Percentiles rank a stretch among this genome's conserved stretches.
Conservation (phyloP, 306 rosid species). For the Vigna mungo region DNA sequence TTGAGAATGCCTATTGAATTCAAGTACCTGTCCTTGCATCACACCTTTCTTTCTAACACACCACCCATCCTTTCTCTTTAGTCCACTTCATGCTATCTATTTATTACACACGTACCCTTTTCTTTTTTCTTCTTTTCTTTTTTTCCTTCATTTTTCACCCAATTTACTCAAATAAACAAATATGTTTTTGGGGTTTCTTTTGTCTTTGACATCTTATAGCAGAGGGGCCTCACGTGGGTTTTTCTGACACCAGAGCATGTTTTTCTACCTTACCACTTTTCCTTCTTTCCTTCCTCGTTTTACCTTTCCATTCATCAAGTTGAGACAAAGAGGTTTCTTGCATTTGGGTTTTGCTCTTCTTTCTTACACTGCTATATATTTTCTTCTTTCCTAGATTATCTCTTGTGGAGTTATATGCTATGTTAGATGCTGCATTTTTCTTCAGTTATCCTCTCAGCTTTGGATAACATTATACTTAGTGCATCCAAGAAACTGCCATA, state of each 20-base stretch:
- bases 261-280: constrained; percentile 56
- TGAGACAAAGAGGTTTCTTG: constrained; percentile 57
- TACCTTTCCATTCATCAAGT: constrained; percentile 54
- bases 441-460: constrained; percentile 19
- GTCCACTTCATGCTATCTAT: constrained; percentile 48
- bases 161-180: constrained; percentile 8
- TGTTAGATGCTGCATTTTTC: constrained; percentile 40
- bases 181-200: constrained; percentile 38
- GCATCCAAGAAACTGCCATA: constrained; percentile 52
- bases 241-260: constrained; percentile 61
- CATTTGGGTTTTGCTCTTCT: constrained; percentile 59
- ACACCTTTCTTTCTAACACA: constrained; percentile 47
- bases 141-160: constrained; percentile 45
- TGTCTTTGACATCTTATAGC: constrained; percentile 36
- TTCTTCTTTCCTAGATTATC: background rate
- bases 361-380: background rate
- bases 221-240: constrained; percentile 58
- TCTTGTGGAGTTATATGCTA: constrained; percentile 15
- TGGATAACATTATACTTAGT: constrained; percentile 33
- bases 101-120: constrained; percentile 38
- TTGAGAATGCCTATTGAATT: constrained; percentile 34
- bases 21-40: constrained; percentile 45
- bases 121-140: background rate
- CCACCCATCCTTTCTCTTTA: constrained; percentile 43
- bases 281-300: constrained; percentile 52